Evolutionary conservation across 345 rosid species (phyloP), one percentile per base, ranked within the genome.

Genomic region (Eucalyptus guilfoylei): DNA sequence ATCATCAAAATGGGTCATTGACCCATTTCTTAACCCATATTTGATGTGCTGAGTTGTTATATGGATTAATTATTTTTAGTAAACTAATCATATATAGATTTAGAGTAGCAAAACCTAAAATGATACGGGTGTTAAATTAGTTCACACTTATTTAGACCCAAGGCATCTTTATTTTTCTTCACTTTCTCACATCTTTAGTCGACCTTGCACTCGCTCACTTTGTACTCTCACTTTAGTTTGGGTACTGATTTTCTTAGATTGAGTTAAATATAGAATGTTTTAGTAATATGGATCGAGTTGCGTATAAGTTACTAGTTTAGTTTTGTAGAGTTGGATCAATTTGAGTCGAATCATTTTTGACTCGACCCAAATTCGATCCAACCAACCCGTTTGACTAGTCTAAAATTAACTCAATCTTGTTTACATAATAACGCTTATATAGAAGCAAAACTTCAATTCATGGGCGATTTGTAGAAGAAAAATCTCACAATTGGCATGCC

Each of bases 301-400:
- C 11, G 0, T 52, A 52, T 52, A 52, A 55, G 62, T 55, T 26
- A 23, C 30, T 55, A 55, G 1, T 23, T 55, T 55, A 9, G 30
- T 55, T 23, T 55, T 23, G 23, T 55, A 23, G 6, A 55, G 60
- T 21, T 55, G 6, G 3, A 24, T 55, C 6, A 10, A 10, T 55
- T 55, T 55, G 62, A 26, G 1, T 24, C 2, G 0, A 0, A 55
- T 26, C 13, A 55, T 55, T 24, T 55, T 55, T 23, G 1, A 24
- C 26, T 52, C 0, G 0, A 52, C 11, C 30, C 30, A 55, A 55
- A 55, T 55, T 9, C 0, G 0, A 55, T 2, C 4, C 6, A 11
- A 52, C 58, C 58, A 52, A 55, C 30, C 13, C 1, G 30, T 55
- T 55, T 55, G 62, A 55, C 62, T 23, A 23, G 30, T 24, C 28